phyloP scores from a whole-genome alignment of 2,329 filamentous ascomycete genomes.

The Endocalyx cinctus region DNA sequence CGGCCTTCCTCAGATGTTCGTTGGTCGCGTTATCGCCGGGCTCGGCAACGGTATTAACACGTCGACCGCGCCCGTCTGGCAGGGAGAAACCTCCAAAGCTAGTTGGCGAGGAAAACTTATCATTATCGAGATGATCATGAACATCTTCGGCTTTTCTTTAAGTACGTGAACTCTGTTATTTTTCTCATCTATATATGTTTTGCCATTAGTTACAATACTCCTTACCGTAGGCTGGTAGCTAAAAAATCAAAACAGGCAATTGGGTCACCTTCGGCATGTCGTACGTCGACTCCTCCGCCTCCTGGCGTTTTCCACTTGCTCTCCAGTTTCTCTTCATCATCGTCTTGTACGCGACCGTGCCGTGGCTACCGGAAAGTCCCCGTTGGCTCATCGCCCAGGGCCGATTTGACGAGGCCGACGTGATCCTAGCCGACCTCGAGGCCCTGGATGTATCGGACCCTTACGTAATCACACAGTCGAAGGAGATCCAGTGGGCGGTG shows the following conservation, averaged over 20 bases:
- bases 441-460: constrained; percentile 17
- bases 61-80: constrained; percentile 33
- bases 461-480: constrained; percentile 18
- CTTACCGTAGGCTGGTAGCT: too few species aligned
- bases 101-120: constrained; percentile 28
- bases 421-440: constrained; percentile 24
- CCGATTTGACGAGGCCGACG: constrained; percentile 23
- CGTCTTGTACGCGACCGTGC: constrained; percentile 22
- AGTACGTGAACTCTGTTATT: too few species aligned
- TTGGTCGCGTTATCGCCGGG: constrained; percentile 1
- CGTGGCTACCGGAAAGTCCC: constrained; percentile 30
- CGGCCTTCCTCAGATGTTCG: constrained; percentile 33
- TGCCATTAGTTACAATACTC: not conserved
- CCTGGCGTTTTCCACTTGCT: constrained; percentile 41
- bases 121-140: constrained; percentile 27
- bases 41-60: constrained; percentile 6
- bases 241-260: too few species aligned
- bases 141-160: constrained; percentile 27
- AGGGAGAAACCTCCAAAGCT: constrained; percentile 31
- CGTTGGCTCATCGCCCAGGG: constrained; percentile 23
- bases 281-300: constrained; percentile 26
- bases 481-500: constrained; percentile 28
- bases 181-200: not conserved
- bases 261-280: constrained; percentile 38
- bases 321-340: constrained; percentile 41